Base-by-base conservation (phyloP, 2,329 filamentous ascomycete species). In the Ramularia endophylla region DNA sequence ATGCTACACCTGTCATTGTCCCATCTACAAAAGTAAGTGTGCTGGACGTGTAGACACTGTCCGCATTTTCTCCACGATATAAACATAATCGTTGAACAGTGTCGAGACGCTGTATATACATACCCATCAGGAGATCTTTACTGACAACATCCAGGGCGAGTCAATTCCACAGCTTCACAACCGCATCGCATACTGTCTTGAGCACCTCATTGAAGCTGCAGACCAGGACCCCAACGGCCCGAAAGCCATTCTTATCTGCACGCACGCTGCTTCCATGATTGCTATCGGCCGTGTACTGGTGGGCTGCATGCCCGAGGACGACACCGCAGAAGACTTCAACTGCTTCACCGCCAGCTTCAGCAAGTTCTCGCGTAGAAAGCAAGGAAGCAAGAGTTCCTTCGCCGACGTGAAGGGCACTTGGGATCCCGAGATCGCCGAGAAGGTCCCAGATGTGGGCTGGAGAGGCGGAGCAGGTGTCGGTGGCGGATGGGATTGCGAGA, bases 261-360 rank as follows among this genome's bases (percentile, higher is more conserved):
- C 86, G 1, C 92, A 98, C 68, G 92, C 92, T 1, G 92, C 92
- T 3, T 80, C 83, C 8, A 77, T 97, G 56, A 95, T 98, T 60
- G 83, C 85, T 7, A 77, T 92, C 52, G 90, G 90, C 1, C 76
- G 92, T 29, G 81, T 80, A 1, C 69, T 98, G 54, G 95, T 89
- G 2, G 88, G 87, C 8, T 49, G 55, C 19, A 81, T 90, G 74
- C 89, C 89, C 0, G 74, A 78, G 1, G 78, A 83, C 59, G 71
- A 80, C 20, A 78, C 77, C 6, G 75, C 76, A 38, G 83, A 92
- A 48, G 89, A 95, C 63, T 95, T 95, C 61, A 71, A 75, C 44
- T 87, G 87, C 46, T 94, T 83, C 61, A 95, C 88, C 2, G 90
- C 87, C 58, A 82, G 85, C 0, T 61, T 95, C 54, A 88, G 80